phyloP scores from a whole-genome alignment of 2,329 filamentous ascomycete species.

The Didymella pinodella region DNA sequence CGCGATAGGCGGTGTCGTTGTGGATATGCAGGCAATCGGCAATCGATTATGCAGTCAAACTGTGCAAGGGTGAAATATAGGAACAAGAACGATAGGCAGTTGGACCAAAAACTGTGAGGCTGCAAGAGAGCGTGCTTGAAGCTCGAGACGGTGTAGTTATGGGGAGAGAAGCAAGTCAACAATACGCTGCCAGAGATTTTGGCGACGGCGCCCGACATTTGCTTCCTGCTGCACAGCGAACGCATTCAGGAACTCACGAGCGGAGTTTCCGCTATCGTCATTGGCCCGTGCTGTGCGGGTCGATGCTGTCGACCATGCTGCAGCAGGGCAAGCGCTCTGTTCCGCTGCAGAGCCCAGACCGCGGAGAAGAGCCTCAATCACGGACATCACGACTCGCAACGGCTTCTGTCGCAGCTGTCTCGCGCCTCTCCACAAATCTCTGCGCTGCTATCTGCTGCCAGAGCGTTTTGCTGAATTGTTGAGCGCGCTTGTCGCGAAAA shows the following conservation, averaged over 20 bases:
- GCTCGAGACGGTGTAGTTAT: conserved; percentile 12
- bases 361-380: conserved; percentile 17
- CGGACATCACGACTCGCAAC: conserved; percentile 18
- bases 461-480: conserved; percentile 32
- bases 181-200: conserved; percentile 25
- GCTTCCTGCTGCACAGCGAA: conserved; percentile 26
- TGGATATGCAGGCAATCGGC: conserved; percentile 30
- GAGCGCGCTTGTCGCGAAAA: conserved; percentile 37
- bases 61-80: conserved; percentile 21
- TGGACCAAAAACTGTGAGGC: conserved; percentile 7
- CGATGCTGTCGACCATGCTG: conserved; percentile 35
- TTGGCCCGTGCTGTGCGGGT: conserved; percentile 37
- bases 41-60: conserved; percentile 32
- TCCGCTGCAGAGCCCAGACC: conserved; percentile 16
- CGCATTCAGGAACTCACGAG: conserved; percentile 47
- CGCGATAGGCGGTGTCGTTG: conserved; percentile 36
- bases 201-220: conserved; percentile 30
- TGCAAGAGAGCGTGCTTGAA: conserved; percentile 17
- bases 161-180: conserved; percentile 21
- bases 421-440: conserved; percentile 16
- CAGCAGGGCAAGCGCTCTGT: conserved; percentile 14
- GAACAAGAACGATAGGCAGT: conserved; percentile 19
- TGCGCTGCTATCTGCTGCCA: conserved; percentile 12
- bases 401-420: conserved; percentile 15
- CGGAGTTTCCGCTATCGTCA: conserved; percentile 35